Base-by-base conservation (phyloP, 768 basidiomycete genomes). In the Lentinula edodes region DNA sequence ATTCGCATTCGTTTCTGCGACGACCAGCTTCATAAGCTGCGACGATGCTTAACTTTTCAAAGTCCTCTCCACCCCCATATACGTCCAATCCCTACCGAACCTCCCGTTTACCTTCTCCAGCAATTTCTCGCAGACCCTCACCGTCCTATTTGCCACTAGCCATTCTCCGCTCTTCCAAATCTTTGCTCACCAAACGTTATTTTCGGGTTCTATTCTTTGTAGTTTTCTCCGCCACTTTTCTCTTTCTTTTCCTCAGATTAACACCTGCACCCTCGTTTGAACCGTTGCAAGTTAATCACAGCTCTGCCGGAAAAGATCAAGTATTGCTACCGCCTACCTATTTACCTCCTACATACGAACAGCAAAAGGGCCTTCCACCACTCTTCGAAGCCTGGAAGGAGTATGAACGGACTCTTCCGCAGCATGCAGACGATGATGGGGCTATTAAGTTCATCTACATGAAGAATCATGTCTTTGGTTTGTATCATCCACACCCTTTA, bases 401-500 rank as follows among this genome's bases (percentile, higher is more conserved):
- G 50, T 75, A 73, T 34, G 83, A 84, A 66, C 72, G 77, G 46
- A 65, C 54, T 7, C 69, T 84, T 1, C 79, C 81, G 0, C 83
- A 84, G 53, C 80, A 83, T 63, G 74, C 69, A 42, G 79, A 79
- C 2, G 76, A 81, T 41, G 79, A 78, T 0, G 65, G 66, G 5
- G 69, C 74, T 42, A 74, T 73, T 1, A 77, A 74, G 58, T 85
- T 79, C 65, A 68, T 86, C 9, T 84, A 76, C 73, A 71, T 75
- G 20, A 72, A 80, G 2, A 83, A 83, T 52, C 82, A 85, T 65
- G 78, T 74, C 15, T 69, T 67, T 5, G 68, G 81, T 78, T 52
- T 64, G 76, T 65, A 7, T 18, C 10, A 6, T 76, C 74, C 64
- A 65, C 78, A 12, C 76, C 66, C 18, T 61, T 77, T 2, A 74